Evolutionary conservation across 139 green algal species (phyloP).

Genomic region (Mesostigma viride): DNA sequence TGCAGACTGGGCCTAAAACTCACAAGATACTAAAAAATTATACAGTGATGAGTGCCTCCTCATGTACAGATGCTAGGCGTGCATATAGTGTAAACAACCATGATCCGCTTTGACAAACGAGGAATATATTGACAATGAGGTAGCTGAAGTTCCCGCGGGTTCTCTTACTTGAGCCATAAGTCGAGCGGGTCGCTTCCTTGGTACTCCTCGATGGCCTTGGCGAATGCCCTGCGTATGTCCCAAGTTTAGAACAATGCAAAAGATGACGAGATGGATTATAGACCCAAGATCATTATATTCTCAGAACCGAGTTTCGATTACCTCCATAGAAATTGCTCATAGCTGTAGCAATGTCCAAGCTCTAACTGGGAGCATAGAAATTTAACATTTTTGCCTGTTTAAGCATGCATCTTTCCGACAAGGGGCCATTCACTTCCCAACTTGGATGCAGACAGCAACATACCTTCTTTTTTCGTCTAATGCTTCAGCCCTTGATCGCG

Average conservation of each 20-base stretch:
- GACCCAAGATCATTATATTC: not conserved
- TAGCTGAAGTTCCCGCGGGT: too few relatives aligned
- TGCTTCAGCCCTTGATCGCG: not conserved
- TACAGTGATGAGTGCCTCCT: slow-evolving; percentile 1
- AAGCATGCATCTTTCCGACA: not conserved
- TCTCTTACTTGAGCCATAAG: slow-evolving; percentile 66
- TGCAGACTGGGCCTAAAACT: too few relatives aligned
- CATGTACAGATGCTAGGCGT: too few relatives aligned
- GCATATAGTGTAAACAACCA: too few relatives aligned
- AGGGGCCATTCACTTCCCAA: too few relatives aligned
- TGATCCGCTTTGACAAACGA: too few relatives aligned
- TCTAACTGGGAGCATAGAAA: too few relatives aligned
- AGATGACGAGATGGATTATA: not conserved
- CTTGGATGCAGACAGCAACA: too few relatives aligned
- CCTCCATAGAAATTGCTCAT: not conserved
- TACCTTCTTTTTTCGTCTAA: slow-evolving; percentile 17
- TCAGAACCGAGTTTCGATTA: not conserved
- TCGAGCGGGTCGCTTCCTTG: slow-evolving; percentile 61
- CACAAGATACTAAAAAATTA: not conserved
- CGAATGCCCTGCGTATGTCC: slow-evolving; percentile 17
- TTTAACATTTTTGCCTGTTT: not conserved
- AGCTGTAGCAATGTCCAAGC: not conserved
- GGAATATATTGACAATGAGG: too few relatives aligned
- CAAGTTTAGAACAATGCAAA: not conserved
- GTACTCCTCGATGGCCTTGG: slow-evolving; percentile 50